A percentile compares a stretch with the other conserved stretches of the same genome.
Conservation (phyloP, 2,329 filamentous ascomycete genomes). For the Diplodia corticola region DNA sequence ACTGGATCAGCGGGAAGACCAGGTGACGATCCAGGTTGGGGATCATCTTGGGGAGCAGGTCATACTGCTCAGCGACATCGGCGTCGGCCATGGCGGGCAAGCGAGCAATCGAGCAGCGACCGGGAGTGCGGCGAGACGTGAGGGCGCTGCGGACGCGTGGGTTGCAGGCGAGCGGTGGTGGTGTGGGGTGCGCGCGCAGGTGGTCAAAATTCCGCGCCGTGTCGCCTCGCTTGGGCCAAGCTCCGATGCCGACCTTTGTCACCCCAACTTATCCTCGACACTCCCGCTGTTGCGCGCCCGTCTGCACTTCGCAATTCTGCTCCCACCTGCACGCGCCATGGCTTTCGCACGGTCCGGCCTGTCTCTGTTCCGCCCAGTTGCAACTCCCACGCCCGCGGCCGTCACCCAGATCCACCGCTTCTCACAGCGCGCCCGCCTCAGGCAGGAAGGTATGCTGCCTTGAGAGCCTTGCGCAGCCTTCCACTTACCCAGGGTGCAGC, state of each 20-base stretch:
- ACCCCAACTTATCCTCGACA: background rate
- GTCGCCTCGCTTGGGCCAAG: slow-evolving; percentile 23
- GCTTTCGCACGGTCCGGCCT: slow-evolving; percentile 38
- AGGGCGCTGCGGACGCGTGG: slow-evolving; percentile 18
- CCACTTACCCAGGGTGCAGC: slow-evolving; percentile 24
- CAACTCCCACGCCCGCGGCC: slow-evolving; percentile 38
- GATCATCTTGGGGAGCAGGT: slow-evolving; percentile 85
- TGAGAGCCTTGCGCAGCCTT: slow-evolving; percentile 25
- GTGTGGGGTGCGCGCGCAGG: slow-evolving; percentile 16
- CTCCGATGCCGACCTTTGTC: slow-evolving; percentile 6
- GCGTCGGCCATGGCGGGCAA: slow-evolving; percentile 42
- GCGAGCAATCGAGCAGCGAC: background rate
- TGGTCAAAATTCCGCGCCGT: slow-evolving; percentile 23
- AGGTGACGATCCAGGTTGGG: slow-evolving; percentile 92
- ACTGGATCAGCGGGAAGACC: slow-evolving; percentile 94
- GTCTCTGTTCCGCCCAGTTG: slow-evolving; percentile 44
- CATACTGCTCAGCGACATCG: slow-evolving; percentile 68
- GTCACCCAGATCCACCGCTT: slow-evolving; percentile 44
- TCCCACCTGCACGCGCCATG: slow-evolving; percentile 31
- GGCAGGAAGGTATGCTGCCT: slow-evolving; percentile 1
- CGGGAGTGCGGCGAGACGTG: background rate
- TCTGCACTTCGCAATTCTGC: background rate
- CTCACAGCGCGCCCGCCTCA: slow-evolving; percentile 30
- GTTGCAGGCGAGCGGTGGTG: slow-evolving; percentile 8
- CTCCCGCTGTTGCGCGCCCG: background rate